Evolutionary conservation across 2,329 filamentous ascomycete species (phyloP).

Genomic region (Colletotrichum plurivorum): DNA sequence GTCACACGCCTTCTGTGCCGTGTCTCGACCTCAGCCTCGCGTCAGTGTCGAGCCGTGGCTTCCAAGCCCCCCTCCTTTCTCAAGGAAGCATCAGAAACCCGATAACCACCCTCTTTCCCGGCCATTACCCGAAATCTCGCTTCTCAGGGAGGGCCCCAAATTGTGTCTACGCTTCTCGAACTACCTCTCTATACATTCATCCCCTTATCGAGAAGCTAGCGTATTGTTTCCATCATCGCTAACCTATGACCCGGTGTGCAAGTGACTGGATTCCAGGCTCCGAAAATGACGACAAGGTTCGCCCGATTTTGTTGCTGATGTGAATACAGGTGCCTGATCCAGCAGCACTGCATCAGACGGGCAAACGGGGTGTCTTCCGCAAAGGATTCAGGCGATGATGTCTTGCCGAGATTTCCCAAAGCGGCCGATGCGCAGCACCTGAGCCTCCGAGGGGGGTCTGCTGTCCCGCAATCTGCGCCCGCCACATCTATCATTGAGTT

Average conservation of each 20-base stretch:
- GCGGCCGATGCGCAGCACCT: background rate
- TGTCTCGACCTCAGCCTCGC: background rate
- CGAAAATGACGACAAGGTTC: background rate
- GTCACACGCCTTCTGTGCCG: background rate
- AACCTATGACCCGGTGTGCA: background rate
- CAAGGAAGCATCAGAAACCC: background rate
- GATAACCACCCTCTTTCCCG: too few species aligned
- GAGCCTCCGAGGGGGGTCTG: background rate
- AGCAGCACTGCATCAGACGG: too few species aligned
- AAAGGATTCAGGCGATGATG: background rate
- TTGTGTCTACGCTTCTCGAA: too few species aligned
- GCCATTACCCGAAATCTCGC: too few species aligned
- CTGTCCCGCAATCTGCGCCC: background rate
- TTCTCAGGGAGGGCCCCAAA: too few species aligned
- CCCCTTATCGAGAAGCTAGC: too few species aligned
- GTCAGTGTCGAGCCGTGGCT: background rate
- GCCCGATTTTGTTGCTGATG: background rate
- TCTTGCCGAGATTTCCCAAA: background rate
- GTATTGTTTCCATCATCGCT: background rate
- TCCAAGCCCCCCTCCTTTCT: background rate
- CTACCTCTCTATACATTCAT: too few species aligned
- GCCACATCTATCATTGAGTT: constrained; percentile 35
- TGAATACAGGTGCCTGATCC: background rate
- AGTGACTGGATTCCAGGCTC: background rate
- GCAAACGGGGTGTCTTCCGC: too few species aligned